These are phyloP conservation scores for Cinnamomum chago DNA, from an alignment of 164 flowering plant genomes.

Conservation along the genomic window DNA sequence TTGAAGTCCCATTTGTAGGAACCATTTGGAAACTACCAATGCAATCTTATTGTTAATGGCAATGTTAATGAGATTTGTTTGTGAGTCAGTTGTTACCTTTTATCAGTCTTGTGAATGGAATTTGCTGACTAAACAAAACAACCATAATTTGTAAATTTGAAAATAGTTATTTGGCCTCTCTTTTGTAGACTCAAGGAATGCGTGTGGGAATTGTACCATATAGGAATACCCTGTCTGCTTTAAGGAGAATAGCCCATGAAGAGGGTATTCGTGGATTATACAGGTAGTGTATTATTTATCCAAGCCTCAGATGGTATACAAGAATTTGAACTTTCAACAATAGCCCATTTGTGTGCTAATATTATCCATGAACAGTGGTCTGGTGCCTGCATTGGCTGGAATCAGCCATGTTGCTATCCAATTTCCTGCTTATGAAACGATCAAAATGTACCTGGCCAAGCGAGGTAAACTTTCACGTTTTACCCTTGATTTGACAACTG, in stretches of 20 bases:
- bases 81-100: background rate
- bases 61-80: too few species aligned
- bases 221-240: slow-evolving; percentile 69
- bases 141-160: too few species aligned
- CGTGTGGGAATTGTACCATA: slow-evolving; percentile 66
- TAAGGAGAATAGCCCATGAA: slow-evolving; percentile 78
- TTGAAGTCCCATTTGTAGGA: too few species aligned
- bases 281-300: slow-evolving; percentile 41
- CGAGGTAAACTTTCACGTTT: slow-evolving; percentile 39
- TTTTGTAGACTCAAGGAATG: slow-evolving; percentile 87
- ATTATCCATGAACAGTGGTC: slow-evolving; percentile 60
- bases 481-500: background rate
- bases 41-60: too few species aligned
- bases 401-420: slow-evolving; percentile 98
- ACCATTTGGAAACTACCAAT: too few species aligned
- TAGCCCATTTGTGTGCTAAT: background rate
- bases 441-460: slow-evolving; percentile 72
- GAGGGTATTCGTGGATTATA: slow-evolving; percentile 96
- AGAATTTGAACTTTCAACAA: background rate
- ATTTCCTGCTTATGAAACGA: slow-evolving; percentile 88
- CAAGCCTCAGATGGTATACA: too few species aligned
- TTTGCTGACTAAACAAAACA: too few species aligned
- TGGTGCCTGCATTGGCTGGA: slow-evolving; percentile 96
- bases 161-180: slow-evolving; percentile 6
- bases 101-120: background rate